Conservation (phyloP, 352 stramenopile species). For the Phytopythium boreale region DNA sequence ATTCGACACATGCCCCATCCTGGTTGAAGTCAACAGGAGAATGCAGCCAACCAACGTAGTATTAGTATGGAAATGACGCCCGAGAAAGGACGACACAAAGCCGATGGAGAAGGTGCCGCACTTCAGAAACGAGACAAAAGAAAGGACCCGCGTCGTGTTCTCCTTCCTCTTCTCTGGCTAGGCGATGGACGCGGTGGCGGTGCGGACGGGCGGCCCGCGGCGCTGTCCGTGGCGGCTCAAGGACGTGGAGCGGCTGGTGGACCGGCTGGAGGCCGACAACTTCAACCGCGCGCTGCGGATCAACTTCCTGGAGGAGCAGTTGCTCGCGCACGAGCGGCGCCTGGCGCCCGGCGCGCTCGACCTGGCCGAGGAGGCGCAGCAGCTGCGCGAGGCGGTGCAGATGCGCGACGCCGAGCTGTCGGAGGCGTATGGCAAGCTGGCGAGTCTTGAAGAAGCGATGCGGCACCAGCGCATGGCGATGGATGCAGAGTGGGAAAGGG, state of each 20-base stretch:
- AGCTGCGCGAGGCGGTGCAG: slow-evolving; percentile 1
- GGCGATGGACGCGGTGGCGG: neutral
- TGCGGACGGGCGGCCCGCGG: neutral
- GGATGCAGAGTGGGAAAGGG: neutral
- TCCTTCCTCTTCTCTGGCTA: neutral
- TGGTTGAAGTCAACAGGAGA: too few relatives aligned
- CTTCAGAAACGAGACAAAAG: neutral
- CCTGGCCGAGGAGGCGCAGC: slow-evolving; percentile 1
- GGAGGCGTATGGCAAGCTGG: neutral
- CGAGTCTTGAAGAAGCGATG: neutral
- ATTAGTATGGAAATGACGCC: neutral
- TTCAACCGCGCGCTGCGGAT: slow-evolving; percentile 37
- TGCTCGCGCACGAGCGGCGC: slow-evolving; percentile 8
- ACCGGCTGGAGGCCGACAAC: slow-evolving; percentile 14
- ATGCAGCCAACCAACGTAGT: too few relatives aligned
- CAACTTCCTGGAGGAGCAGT: slow-evolving; percentile 24
- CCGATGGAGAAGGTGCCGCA: neutral
- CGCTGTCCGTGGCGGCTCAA: slow-evolving; percentile 1
- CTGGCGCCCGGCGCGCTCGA: neutral
- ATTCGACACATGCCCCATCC: too few relatives aligned
- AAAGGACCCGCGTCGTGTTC: too few relatives aligned
- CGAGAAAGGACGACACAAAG: neutral
- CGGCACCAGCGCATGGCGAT: neutral
- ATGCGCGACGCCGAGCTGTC: slow-evolving; percentile 2
- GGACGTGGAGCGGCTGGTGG: neutral